Percentiles rank a stretch among this genome's conserved stretches.
These are phyloP conservation scores for Exophiala viscosa DNA, from an alignment of 2,329 filamentous ascomycete genomes.

Conservation along the genomic window DNA sequence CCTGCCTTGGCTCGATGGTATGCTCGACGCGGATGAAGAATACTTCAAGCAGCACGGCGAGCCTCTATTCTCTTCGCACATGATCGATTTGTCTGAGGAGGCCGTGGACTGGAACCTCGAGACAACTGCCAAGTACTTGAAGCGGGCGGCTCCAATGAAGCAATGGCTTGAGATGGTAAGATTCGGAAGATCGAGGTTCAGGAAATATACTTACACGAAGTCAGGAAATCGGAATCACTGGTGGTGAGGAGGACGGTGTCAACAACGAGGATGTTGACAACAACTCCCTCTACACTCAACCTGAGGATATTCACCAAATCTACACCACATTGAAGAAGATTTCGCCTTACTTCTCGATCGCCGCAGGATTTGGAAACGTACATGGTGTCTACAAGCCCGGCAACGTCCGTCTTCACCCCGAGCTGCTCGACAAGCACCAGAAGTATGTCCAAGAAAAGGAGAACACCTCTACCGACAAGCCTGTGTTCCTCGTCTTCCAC, in stretches of 20 bases:
- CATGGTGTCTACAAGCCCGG: conserved; percentile 99
- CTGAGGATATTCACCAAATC: conserved; percentile 91
- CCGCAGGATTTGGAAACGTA: conserved; percentile 96
- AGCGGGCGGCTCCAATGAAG: conserved; percentile 93
- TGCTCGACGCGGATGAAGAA: conserved; percentile 88
- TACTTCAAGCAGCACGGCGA: conserved; percentile 92
- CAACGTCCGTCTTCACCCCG: conserved; percentile 94
- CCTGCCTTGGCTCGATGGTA: conserved; percentile 93
- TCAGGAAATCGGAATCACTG: conserved; percentile 84
- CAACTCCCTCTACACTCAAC: conserved; percentile 95
- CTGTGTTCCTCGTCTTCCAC: conserved; percentile 99
- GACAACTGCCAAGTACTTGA: conserved; percentile 88
- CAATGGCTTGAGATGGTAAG: conserved; percentile 97
- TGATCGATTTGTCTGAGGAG: conserved; percentile 98
- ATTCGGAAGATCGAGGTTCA: conserved; percentile 11
- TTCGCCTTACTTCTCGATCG: conserved; percentile 95
- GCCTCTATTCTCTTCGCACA: conserved; percentile 93
- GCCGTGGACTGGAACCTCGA: conserved; percentile 82
- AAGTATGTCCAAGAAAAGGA: conserved; percentile 80
- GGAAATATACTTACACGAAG: conserved; percentile 4
- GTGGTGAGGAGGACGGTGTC: conserved; percentile 95
- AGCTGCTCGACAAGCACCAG: conserved; percentile 97
- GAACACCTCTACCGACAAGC: conserved; percentile 70
- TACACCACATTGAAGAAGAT: conserved; percentile 80
- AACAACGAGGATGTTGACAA: conserved; percentile 99